Conservation (phyloP, 1,139 yeast species). For the Ogataea hybrid region DNA sequence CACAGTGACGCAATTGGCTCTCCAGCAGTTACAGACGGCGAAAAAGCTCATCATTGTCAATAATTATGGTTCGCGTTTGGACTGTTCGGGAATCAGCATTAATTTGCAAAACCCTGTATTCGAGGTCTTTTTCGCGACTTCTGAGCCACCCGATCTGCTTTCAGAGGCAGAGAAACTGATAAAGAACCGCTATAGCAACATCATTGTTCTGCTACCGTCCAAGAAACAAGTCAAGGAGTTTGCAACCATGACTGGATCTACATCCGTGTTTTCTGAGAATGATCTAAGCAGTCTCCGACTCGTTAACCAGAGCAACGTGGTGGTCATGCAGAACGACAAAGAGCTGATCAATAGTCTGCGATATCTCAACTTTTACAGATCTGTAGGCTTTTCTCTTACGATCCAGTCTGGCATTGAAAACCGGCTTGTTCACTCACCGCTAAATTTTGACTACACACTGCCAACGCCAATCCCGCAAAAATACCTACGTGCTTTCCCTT, state of each 20-base stretch:
- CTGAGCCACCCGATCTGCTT: constrained; percentile 1
- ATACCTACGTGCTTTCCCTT: neutral
- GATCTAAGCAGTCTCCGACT: constrained; percentile 11
- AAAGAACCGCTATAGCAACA: constrained; percentile 1
- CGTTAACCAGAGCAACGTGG: constrained; percentile 12
- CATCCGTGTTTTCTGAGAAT: constrained; percentile 2
- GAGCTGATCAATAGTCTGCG: constrained; percentile 8
- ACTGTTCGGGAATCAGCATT: neutral
- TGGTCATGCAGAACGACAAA: constrained; percentile 8
- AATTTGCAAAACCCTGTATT: neutral
- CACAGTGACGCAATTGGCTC: constrained; percentile 1
- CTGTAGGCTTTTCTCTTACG: constrained; percentile 8
- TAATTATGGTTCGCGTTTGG: constrained; percentile 1
- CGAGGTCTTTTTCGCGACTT: constrained; percentile 8
- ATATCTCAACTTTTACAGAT: constrained; percentile 9
- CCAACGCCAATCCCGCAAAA: neutral
- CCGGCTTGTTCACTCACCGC: neutral
- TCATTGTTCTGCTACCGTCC: constrained; percentile 13
- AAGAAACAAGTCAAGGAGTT: constrained; percentile 9
- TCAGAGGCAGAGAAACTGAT: constrained; percentile 5
- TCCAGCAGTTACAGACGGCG: neutral
- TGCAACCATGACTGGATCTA: neutral
- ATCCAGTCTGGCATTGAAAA: constrained; percentile 9
- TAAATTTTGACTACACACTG: constrained; percentile 6
- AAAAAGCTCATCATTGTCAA: constrained; percentile 11